Evolutionary conservation across 257 asterid genomes (phyloP).

Genomic region (Ballota nigra): DNA sequence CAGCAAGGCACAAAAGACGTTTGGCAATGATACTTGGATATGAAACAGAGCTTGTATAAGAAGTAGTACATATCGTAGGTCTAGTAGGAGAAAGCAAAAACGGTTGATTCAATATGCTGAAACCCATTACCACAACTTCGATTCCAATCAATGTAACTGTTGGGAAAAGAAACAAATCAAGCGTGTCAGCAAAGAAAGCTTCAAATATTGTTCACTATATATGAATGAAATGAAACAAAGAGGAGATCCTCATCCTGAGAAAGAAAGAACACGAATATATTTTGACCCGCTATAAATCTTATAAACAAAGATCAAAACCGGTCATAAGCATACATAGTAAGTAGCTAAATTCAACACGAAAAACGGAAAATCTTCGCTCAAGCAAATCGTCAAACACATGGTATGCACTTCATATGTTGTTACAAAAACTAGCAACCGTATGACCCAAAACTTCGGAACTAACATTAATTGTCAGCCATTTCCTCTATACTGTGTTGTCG

Average conservation of each 20-base stretch:
- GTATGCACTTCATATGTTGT: conserved; percentile 14
- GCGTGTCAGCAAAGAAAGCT: not conserved
- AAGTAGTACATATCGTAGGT: conserved; percentile 9
- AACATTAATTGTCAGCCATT: not conserved
- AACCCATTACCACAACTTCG: not conserved
- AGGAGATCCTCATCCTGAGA: not conserved
- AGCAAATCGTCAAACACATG: conserved; percentile 40
- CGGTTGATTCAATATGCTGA: conserved; percentile 20
- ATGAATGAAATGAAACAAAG: not conserved
- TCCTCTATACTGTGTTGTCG: not conserved
- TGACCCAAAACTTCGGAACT: conserved; percentile 3
- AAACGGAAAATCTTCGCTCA: not conserved
- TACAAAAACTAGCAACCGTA: not conserved
- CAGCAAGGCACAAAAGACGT: conserved; percentile 39
- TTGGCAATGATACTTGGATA: conserved; percentile 21
- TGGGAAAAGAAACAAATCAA: not conserved
- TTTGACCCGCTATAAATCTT: not conserved
- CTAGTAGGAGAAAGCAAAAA: conserved; percentile 29
- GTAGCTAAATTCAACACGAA: not conserved
- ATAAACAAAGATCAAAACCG: not conserved
- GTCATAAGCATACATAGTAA: not conserved
- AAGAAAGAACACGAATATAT: not conserved
- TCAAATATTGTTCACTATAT: not conserved
- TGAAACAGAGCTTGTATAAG: conserved; percentile 24
- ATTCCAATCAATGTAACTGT: conserved; percentile 7